A percentile compares a stretch with the other conserved stretches of the same genome.
These are phyloP conservation scores for Trichoderma brevicompactum DNA, from an alignment of 2,329 filamentous ascomycete species.

Conservation along the genomic window DNA sequence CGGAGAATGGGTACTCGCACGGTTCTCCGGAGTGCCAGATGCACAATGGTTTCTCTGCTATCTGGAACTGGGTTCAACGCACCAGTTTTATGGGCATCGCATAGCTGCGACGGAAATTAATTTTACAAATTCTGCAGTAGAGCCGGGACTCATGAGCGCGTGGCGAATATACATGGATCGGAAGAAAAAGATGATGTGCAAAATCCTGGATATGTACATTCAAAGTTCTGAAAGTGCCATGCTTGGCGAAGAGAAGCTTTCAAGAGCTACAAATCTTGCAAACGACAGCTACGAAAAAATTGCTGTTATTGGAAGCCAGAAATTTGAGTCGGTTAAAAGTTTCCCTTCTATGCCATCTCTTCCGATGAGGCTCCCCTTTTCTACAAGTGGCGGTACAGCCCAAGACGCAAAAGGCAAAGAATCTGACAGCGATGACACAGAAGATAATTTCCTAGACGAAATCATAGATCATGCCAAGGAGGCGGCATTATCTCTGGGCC, in stretches of 20 bases:
- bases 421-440: neutral
- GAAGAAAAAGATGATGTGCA: slow-evolving; percentile 25
- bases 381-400: neutral
- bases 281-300: neutral
- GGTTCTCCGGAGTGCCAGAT: slow-evolving; percentile 12
- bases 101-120: slow-evolving; percentile 20
- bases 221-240: neutral
- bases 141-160: slow-evolving; percentile 18
- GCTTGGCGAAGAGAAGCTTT: neutral
- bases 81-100: slow-evolving; percentile 24
- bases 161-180: slow-evolving; percentile 27
- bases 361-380: neutral
- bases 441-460: neutral
- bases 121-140: slow-evolving; percentile 6
- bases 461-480: slow-evolving; percentile 2
- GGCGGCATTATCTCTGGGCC: slow-evolving; percentile 6
- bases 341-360: neutral
- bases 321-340: neutral
- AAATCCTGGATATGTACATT: slow-evolving; percentile 6
- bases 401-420: neutral
- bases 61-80: slow-evolving; percentile 23
- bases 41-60: slow-evolving; percentile 27
- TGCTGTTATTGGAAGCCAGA: neutral
- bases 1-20: slow-evolving; percentile 26
- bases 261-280: neutral